Percentiles rank a stretch among this genome's conserved stretches.
Conservation (phyloP, 2,329 filamentous ascomycete species). For the Aspergillus fructus region DNA sequence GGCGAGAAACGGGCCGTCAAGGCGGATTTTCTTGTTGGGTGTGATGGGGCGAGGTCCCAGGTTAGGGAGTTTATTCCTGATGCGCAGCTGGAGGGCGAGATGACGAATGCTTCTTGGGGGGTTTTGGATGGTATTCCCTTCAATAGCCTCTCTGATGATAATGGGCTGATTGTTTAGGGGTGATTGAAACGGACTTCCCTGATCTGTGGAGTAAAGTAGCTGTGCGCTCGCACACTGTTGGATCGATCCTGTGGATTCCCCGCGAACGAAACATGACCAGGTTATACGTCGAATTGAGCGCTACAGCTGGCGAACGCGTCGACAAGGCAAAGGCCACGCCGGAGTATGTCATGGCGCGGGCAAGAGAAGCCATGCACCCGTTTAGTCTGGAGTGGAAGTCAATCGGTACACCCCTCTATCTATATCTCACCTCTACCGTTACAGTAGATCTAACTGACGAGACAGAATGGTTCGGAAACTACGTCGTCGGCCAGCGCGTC, state of each 20-base stretch:
- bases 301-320: conserved; percentile 24
- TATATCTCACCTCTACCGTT: not conserved
- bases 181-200: conserved; percentile 68
- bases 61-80: conserved; percentile 64
- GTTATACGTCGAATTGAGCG: conserved; percentile 49
- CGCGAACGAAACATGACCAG: conserved; percentile 72
- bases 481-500: conserved; percentile 51
- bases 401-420: conserved; percentile 5
- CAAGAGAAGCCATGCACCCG: conserved; percentile 45
- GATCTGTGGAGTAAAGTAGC: conserved; percentile 74
- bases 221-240: conserved; percentile 64
- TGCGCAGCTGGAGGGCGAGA: conserved; percentile 49
- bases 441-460: not conserved
- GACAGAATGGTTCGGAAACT: conserved; percentile 53
- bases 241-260: conserved; percentile 72
- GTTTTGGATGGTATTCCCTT: conserved; percentile 60
- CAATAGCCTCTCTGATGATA: no score
- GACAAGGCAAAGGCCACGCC: conserved; percentile 48
- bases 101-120: conserved; percentile 64
- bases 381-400: conserved; percentile 46
- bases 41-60: conserved; percentile 70
- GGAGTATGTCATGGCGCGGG: conserved; percentile 65
- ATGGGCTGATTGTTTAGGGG: conserved; percentile 16
- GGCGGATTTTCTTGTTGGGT: conserved; percentile 67
- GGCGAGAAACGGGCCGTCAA: conserved; percentile 47